Evolutionary conservation across 202 grass and related monocot genomes (phyloP).

Genomic region (Zizania palustris): DNA sequence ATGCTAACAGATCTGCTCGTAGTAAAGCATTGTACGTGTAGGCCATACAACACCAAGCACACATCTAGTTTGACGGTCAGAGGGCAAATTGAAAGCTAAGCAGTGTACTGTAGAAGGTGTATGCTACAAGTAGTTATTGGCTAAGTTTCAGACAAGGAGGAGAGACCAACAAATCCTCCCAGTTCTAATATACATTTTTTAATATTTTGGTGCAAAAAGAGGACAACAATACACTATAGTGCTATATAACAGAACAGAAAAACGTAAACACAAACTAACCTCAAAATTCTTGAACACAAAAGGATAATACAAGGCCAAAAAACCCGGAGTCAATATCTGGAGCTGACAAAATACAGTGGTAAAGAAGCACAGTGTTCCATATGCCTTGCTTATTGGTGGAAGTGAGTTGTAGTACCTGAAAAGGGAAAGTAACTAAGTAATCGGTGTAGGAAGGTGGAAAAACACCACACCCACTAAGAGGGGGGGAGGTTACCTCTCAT

Average conservation of each 20-base stretch:
- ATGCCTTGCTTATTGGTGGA: conserved; percentile 91
- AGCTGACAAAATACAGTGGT: conserved; percentile 54
- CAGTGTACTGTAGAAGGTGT: background rate
- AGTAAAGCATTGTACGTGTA: background rate
- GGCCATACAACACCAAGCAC: background rate
- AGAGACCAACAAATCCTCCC: background rate
- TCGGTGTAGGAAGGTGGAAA: too few relatives aligned
- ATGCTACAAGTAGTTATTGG: background rate
- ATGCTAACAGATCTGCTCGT: background rate
- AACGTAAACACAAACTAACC: conserved; percentile 49
- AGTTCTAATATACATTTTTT: background rate
- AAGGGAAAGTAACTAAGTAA: conserved; percentile 25
- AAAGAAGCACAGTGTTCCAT: conserved; percentile 77
- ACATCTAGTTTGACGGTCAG: too few relatives aligned
- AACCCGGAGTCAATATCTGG: background rate
- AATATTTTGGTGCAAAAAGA: background rate
- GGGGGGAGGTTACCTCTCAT: too few relatives aligned
- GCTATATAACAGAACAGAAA: background rate
- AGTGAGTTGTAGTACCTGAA: conserved; percentile 97
- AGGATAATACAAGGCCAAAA: conserved; percentile 51
- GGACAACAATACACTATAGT: background rate
- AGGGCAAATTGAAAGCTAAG: too few relatives aligned
- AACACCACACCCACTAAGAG: too few relatives aligned
- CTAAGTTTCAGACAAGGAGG: background rate
- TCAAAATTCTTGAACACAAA: conserved; percentile 61